Base-by-base conservation (phyloP, 1,139 yeast species). In the Taphrina flavorubra region DNA sequence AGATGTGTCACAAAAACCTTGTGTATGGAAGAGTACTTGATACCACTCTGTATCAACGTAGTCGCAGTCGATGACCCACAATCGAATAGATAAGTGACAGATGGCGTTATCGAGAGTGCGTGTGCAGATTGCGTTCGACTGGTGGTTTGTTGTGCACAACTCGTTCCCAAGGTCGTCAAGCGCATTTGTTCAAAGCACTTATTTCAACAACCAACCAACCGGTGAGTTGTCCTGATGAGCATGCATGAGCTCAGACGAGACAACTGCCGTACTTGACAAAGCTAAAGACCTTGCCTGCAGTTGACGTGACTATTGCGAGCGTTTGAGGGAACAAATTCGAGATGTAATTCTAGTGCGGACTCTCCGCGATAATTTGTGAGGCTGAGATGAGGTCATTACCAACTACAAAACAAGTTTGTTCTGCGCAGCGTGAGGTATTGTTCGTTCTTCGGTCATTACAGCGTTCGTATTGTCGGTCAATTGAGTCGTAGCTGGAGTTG, bases 1-100 rank as follows among this genome's bases (percentile, higher is more conserved):
- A 65, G 40, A 36, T 65, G 69, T 13, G 69, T 65, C 25, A 65
- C 36, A 44, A 65, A 65, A 20, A 65, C 51, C 18, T 63, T 63
- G 4, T 49, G 67, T 14, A 63, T 63, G 6, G 56, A 18, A 14
- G 37, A 14, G 34, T 31, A 16, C 47, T 63, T 63, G 61, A 53
- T 34, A 31, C 58, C 55, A n/a, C 51, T 7, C 11, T 55, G 59
- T 39, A 63, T 20, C 20, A 63, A 37, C 13, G 67, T 44, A 13
- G 61, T 44, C 55, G 61, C 60, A 2, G 67, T 63, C 25, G 60
- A 44, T 13, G 61, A 53, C 8, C 67, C 67, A 20, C 67, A 63
- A 36, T 63, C 67, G 40, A 63, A 36, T 13, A 63, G 61, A 46
- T 63, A 63, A 18, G 55, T 55, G 53, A 46, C 25, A 6, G 51